Conservation (phyloP, 257 asterid species). For the Leptodermis oblonga region DNA sequence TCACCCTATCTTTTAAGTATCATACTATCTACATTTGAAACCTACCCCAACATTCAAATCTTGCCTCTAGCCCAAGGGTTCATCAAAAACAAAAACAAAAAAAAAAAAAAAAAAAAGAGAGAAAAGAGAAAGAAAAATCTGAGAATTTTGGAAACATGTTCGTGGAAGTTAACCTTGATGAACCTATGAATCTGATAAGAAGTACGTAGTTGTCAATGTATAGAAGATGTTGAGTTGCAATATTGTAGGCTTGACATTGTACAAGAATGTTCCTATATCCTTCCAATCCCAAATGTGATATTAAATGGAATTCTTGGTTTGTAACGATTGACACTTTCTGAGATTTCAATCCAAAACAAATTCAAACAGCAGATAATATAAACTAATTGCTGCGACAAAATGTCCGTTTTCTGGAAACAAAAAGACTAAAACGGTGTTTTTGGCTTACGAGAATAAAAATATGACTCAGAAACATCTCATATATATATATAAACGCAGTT, state of each 20-base stretch:
- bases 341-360: not conserved
- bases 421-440: too few species aligned
- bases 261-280: not conserved
- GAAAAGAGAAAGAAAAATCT: too few species aligned
- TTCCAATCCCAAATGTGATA: not conserved
- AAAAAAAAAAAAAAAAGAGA: not conserved
- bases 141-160: not conserved
- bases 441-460: not conserved
- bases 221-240: too few species aligned
- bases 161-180: not conserved
- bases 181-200: too few species aligned
- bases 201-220: constrained; percentile 4
- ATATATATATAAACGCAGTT: too few species aligned
- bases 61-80: too few species aligned
- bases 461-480: not conserved
- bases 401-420: not conserved
- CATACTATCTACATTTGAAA: constrained; percentile 2
- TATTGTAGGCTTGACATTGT: too few species aligned
- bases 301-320: not conserved
- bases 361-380: not conserved
- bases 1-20: not conserved
- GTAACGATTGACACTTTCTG: not conserved
- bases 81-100: too few species aligned
- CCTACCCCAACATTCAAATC: not conserved
- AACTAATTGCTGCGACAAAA: not conserved